Evolutionary conservation across 495 filamentous ascomycete species (phyloP), one percentile per base, ranked within the genome.

Genomic region (Pseudomonodictys pantanalensis): DNA sequence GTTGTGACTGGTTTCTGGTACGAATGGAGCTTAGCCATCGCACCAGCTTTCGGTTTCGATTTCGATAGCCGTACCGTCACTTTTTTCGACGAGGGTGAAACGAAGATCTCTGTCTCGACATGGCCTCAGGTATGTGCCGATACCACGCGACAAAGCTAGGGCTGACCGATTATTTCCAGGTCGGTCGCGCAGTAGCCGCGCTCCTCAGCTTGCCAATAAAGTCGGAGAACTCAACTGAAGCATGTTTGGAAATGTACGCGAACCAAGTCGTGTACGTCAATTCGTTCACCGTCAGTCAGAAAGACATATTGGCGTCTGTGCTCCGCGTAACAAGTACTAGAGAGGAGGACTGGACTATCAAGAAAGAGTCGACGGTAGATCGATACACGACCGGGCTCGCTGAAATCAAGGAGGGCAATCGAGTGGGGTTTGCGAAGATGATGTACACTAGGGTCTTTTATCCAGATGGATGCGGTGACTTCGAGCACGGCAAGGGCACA

Each of bases 401-500:
- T 58, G 66, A 56, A 38, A 55, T 85, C 66, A 41, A 76, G 60
- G 53, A 67, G 26, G 82, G 80, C 0, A 69, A 81, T 58, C 52
- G 68, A 52, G 55, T 44, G 22, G 81, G 76, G 0, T 85, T 84
- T 69, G 71, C 62, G 1, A 78, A 78, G 72, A 59, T 71, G 60
- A 50, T 86, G 68, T 87, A 86, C 52, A 59, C 75, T 10, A 68
- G 77, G 0, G 58, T 77, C 0, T 86, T 86, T 45, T 81, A 65
- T 39, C 72, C 73, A n/a, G 76, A 80, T 43, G 78, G 72, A 0
- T 61, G 55, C 18, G 77, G 78, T 0, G 68, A 82, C 44, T 77
- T 69, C 52, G 73, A 76, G 56, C 54, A 53, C 10, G 73, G 57
- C 28, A 60, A 56, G 2, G 75, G 75, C 0, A 46, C 78, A 53